A percentile compares a stretch with the other conserved stretches of the same genome.
Conservation (phyloP, 345 rosid species). For the Populus davidiana region DNA sequence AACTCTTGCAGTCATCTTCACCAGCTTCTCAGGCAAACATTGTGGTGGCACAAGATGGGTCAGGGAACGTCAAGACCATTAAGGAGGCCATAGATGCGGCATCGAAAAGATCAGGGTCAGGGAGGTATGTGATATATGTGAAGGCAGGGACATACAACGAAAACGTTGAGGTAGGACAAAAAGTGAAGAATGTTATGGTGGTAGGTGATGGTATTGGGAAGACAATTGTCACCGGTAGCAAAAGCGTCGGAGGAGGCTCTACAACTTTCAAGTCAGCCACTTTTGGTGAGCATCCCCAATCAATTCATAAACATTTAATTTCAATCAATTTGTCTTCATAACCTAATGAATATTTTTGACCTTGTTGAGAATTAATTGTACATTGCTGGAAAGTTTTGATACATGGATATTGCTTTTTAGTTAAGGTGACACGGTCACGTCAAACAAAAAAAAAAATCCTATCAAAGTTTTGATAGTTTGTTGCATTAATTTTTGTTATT, state of each 20-base stretch:
- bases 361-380: not conserved
- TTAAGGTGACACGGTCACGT: too few relatives aligned
- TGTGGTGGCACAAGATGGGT: constrained; percentile 46
- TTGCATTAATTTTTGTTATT: too few relatives aligned
- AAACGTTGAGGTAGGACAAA: constrained; percentile 29
- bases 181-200: constrained; percentile 34
- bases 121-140: constrained; percentile 33
- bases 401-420: too few relatives aligned
- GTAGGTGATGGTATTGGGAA: constrained; percentile 37
- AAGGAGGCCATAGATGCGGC: constrained; percentile 37
- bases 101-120: constrained; percentile 23
- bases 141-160: constrained; percentile 30
- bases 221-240: constrained; percentile 42
- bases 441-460: too few relatives aligned
- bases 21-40: constrained; percentile 28
- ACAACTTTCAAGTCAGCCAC: constrained; percentile 48
- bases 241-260: constrained; percentile 39
- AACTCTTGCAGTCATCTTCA: constrained; percentile 29
- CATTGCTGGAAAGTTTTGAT: not conserved
- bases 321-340: not conserved
- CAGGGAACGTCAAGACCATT: constrained; percentile 34
- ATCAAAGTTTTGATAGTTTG: too few relatives aligned
- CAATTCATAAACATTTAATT: too few relatives aligned
- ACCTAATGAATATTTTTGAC: not conserved
- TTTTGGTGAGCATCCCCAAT: constrained; percentile 23